Conservation (phyloP, 2,329 filamentous ascomycete species). For the Fusarium sp. region DNA sequence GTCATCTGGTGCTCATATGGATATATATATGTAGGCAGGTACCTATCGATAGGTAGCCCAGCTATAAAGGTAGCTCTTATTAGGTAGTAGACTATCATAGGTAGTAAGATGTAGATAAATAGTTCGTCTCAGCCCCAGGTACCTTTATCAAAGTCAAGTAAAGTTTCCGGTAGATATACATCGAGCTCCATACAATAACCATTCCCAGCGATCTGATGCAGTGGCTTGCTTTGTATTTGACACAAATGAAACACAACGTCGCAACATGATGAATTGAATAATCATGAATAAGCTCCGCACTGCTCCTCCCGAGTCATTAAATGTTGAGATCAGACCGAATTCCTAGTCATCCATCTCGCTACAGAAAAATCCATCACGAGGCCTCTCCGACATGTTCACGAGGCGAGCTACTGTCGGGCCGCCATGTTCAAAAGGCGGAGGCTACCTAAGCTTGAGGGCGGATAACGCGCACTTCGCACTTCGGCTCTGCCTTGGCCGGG, state of each 20-base stretch:
- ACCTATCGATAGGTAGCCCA: too few relatives aligned
- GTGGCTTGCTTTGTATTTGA: slow-evolving; percentile 32
- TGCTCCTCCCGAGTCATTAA: neutral
- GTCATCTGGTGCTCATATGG: too few relatives aligned
- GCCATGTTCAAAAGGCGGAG: slow-evolving; percentile 21
- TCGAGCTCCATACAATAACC: slow-evolving; percentile 19
- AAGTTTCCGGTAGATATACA: neutral
- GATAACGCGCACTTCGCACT: slow-evolving; percentile 12
- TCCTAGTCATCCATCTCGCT: slow-evolving; percentile 22
- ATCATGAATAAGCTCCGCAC: slow-evolving; percentile 13
- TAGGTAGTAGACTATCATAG: too few relatives aligned
- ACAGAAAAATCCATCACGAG: slow-evolving; percentile 22
- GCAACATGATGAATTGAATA: slow-evolving; percentile 20
- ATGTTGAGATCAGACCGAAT: neutral
- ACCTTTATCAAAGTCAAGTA: neutral
- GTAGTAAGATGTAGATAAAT: neutral
- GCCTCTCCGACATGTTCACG: slow-evolving; percentile 20
- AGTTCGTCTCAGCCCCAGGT: neutral
- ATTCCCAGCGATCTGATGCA: slow-evolving; percentile 29
- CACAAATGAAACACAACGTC: slow-evolving; percentile 31
- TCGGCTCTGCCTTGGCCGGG: slow-evolving; percentile 10
- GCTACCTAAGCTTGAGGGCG: slow-evolving; percentile 21
- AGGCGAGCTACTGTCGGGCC: slow-evolving; percentile 30
- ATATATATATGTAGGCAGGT: too few relatives aligned
- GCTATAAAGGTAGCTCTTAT: too few relatives aligned